Evolutionary conservation across 2,329 filamentous ascomycete species (phyloP).

Genomic region (Rosellinia necatrix): DNA sequence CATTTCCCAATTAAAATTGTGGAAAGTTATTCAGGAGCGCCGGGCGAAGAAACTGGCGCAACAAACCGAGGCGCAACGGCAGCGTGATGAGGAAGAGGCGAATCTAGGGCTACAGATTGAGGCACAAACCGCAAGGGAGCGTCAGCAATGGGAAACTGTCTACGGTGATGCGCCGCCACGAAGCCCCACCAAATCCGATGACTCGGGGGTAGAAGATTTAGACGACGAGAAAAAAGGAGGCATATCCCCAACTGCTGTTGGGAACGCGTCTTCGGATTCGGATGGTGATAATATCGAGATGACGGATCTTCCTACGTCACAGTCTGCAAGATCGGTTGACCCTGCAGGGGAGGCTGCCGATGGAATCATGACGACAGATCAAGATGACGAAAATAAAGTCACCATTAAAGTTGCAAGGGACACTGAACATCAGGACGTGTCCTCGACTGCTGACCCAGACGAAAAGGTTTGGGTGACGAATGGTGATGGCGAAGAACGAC

Average conservation of each 20-base stretch:
- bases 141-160: slow-evolving; percentile 73
- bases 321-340: slow-evolving; percentile 28
- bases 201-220: slow-evolving; percentile 57
- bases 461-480: slow-evolving; percentile 43
- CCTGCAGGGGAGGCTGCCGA: slow-evolving; percentile 24
- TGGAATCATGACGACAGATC: slow-evolving; percentile 49
- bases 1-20: slow-evolving; percentile 83
- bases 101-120: slow-evolving; percentile 71
- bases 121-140: slow-evolving; percentile 63
- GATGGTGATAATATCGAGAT: slow-evolving; percentile 59
- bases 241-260: slow-evolving; percentile 42
- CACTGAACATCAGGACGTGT: slow-evolving; percentile 32
- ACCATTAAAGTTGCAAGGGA: slow-evolving; percentile 59
- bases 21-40: slow-evolving; percentile 75
- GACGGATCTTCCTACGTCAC: slow-evolving; percentile 50
- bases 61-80: slow-evolving; percentile 51
- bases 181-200: slow-evolving; percentile 46
- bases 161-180: slow-evolving; percentile 63
- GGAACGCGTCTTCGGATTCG: slow-evolving; percentile 40
- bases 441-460: slow-evolving; percentile 33
- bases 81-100: slow-evolving; percentile 63
- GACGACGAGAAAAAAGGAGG: slow-evolving; percentile 48
- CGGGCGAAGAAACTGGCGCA: slow-evolving; percentile 58
- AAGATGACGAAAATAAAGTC: slow-evolving; percentile 51
- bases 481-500: slow-evolving; percentile 39